A percentile compares a stretch with the other conserved stretches of the same genome.
These are phyloP conservation scores for Monilinia fructicola DNA, from an alignment of 2,329 filamentous ascomycete genomes.

Conservation along the genomic window DNA sequence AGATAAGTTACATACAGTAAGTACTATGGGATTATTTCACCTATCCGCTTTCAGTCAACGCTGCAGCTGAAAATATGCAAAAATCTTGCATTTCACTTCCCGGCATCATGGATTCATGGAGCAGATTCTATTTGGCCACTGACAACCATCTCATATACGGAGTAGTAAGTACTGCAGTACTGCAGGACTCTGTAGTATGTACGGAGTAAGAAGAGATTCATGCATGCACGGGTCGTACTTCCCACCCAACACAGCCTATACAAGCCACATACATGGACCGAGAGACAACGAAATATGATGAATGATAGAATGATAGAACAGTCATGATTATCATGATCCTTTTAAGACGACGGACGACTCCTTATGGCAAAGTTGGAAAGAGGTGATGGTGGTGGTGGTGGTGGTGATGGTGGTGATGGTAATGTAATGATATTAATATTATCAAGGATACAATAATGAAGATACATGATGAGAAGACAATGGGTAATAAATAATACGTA, in stretches of 20 bases:
- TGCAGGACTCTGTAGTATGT: too few species aligned
- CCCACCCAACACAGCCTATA: constrained; percentile 14
- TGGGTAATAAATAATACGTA: too few species aligned
- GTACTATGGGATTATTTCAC: not conserved
- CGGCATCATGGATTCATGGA: constrained; percentile 23
- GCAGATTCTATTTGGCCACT: constrained; percentile 22
- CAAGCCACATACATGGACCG: too few species aligned
- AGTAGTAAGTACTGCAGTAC: too few species aligned
- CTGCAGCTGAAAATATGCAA: constrained; percentile 24
- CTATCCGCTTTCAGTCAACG: constrained; percentile 23
- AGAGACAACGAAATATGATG: constrained; percentile 14
- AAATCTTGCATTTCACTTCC: constrained; percentile 20
- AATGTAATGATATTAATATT: not conserved
- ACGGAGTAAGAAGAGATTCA: not conserved
- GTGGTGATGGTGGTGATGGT: too few species aligned
- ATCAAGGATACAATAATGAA: constrained; percentile 9
- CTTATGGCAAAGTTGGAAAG: not conserved
- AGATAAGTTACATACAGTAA: too few species aligned
- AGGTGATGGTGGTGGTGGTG: too few species aligned
- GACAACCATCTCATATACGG: not conserved
- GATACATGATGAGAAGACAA: too few species aligned
- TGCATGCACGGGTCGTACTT: constrained; percentile 22
- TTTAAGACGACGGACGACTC: not conserved
- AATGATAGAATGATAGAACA: too few species aligned
- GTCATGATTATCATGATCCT: too few species aligned